These are phyloP conservation scores for Peniophora sp. DNA, from an alignment of 1,284 basidiomycete species.

Conservation along the genomic window DNA sequence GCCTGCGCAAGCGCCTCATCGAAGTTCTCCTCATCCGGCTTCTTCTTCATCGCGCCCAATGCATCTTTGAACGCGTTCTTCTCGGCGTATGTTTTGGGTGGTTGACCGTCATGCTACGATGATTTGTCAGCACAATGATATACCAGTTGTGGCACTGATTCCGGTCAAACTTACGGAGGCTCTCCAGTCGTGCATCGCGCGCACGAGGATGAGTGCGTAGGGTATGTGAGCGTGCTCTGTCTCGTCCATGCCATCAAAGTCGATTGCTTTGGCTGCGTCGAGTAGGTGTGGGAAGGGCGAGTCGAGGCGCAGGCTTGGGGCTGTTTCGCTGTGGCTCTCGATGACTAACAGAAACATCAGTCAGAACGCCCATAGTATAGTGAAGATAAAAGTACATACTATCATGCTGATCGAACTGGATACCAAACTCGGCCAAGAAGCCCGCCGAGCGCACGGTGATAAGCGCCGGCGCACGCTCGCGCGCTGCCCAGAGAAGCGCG, in stretches of 20 bases:
- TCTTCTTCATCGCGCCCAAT: constrained; percentile 53
- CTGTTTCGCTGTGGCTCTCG: constrained; percentile 85
- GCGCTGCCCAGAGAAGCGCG: constrained; percentile 59
- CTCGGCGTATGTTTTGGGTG: constrained; percentile 61
- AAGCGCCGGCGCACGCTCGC: constrained; percentile 49
- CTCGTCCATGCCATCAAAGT: constrained; percentile 71
- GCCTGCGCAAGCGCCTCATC: constrained; percentile 86
- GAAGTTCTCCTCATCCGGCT: constrained; percentile 91
- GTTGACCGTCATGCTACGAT: constrained; percentile 51
- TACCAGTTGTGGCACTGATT: constrained; percentile 1
- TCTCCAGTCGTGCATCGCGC: constrained; percentile 79
- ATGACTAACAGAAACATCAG: constrained; percentile 53
- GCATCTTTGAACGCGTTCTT: constrained; percentile 72
- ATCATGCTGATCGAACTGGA: constrained; percentile 76
- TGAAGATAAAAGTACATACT: constrained; percentile 38
- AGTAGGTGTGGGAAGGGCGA: constrained; percentile 80
- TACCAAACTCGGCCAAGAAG: constrained; percentile 81
- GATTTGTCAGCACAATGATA: background rate
- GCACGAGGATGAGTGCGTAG: constrained; percentile 81
- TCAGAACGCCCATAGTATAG: background rate
- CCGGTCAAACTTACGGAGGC: constrained; percentile 44
- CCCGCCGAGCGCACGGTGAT: constrained; percentile 78
- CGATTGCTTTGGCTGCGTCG: constrained; percentile 62
- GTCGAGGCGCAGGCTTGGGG: constrained; percentile 83
- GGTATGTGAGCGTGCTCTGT: constrained; percentile 86